These are phyloP conservation scores for Penicillium herquei DNA, from an alignment of 495 filamentous ascomycete genomes.

Conservation along the genomic window DNA sequence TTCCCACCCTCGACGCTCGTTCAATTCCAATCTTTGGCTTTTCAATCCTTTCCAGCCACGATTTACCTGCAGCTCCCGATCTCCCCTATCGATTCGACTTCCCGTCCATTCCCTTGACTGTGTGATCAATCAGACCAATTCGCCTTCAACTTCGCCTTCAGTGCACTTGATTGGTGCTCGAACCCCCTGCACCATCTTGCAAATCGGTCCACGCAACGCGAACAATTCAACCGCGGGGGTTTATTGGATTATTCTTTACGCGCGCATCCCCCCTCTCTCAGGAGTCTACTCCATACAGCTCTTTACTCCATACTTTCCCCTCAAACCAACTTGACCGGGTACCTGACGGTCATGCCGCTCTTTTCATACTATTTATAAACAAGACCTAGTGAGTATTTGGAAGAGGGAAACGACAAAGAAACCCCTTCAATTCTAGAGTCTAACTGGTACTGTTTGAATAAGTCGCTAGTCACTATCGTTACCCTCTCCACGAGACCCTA, in stretches of 20 bases:
- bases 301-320: neutral
- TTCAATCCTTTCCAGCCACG: no score
- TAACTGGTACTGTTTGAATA: slow-evolving; percentile 3
- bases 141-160: neutral
- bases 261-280: slow-evolving; percentile 1
- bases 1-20: neutral
- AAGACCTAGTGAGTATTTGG: slow-evolving; percentile 17
- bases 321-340: slow-evolving; percentile 3
- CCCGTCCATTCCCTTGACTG: slow-evolving; percentile 10
- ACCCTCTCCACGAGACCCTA: neutral
- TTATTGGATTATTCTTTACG: neutral
- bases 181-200: slow-evolving; percentile 10
- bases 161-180: slow-evolving; percentile 17
- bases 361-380: slow-evolving; percentile 18
- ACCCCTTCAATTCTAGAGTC: neutral
- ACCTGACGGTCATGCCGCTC: slow-evolving; percentile 26
- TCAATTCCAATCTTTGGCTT: neutral
- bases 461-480: slow-evolving; percentile 11
- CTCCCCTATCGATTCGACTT: neutral
- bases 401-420: neutral
- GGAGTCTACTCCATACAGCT: slow-evolving; percentile 2
- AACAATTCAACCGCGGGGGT: slow-evolving; percentile 13
- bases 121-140: slow-evolving; percentile 22
- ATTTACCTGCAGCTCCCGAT: no score
- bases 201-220: slow-evolving; percentile 7